Conservation (phyloP, 441 rosid species). For the Euphorbia schlechtendalii region DNA sequence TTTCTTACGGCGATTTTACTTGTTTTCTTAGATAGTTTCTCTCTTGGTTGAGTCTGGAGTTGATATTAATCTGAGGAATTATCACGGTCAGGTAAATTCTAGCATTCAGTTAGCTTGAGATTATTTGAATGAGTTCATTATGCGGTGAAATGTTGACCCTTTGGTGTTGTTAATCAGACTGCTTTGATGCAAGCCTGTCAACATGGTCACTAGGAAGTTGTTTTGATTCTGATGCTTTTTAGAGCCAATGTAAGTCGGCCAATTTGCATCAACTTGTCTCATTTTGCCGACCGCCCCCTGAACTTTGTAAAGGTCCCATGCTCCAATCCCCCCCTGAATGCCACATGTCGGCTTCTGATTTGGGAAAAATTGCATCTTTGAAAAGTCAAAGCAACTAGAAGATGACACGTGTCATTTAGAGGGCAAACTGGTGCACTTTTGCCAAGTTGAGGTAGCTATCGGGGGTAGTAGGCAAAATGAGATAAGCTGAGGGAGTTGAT, state of each 20-base stretch:
- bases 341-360: too few species aligned
- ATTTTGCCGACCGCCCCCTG: too few species aligned
- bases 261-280: too few species aligned
- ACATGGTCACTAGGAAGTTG: constrained; percentile 97
- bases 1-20: constrained; percentile 17
- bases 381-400: too few species aligned
- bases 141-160: not conserved
- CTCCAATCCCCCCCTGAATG: too few species aligned
- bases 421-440: too few species aligned
- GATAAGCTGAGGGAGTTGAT: too few species aligned
- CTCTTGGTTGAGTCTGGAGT: constrained; percentile 93
- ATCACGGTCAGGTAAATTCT: constrained; percentile 81
- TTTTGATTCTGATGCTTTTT: constrained; percentile 72
- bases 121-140: not conserved
- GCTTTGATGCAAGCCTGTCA: constrained; percentile 99
- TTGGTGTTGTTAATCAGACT: constrained; percentile 42
- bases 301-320: too few species aligned
- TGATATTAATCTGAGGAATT: constrained; percentile 89
- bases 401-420: too few species aligned
- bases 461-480: too few species aligned
- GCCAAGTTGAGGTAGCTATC: too few species aligned
- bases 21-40: constrained; percentile 59
- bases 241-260: constrained; percentile 90
- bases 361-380: too few species aligned
- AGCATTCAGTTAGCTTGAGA: constrained; percentile 2